Percentiles rank a stretch among this genome's conserved stretches.
These are phyloP conservation scores for Alnus rubra DNA, from an alignment of 306 rosid species.

Conservation along the genomic window DNA sequence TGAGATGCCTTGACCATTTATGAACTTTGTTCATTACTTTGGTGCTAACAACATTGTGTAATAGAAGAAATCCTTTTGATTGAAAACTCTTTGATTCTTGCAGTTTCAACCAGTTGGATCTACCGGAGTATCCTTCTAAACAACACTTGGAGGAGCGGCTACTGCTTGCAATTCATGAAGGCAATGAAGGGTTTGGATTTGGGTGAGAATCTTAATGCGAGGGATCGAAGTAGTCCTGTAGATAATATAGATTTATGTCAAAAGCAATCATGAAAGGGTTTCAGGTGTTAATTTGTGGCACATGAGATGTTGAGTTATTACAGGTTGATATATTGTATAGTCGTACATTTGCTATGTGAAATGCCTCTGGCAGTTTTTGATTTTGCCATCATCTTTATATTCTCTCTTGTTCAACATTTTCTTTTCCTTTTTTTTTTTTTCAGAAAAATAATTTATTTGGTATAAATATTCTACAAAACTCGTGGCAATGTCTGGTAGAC, in stretches of 20 bases:
- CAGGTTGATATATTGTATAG: constrained; percentile 82
- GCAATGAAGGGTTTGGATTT: constrained; percentile 93
- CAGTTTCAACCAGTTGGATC: constrained; percentile 98
- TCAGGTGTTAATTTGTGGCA: constrained; percentile 57
- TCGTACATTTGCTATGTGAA: constrained; percentile 61
- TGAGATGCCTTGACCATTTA: background rate
- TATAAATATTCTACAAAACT: no score
- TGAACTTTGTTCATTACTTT: background rate
- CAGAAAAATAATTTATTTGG: no score
- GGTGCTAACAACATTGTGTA: background rate
- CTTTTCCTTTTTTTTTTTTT: background rate
- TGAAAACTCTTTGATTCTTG: constrained; percentile 18
- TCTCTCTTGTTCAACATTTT: background rate
- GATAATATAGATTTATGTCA: constrained; percentile 48
- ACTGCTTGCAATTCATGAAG: constrained; percentile 94
- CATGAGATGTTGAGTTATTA: constrained; percentile 47
- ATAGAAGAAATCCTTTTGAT: background rate
- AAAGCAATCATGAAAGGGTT: constrained; percentile 42
- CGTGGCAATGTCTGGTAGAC: no score
- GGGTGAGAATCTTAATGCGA: constrained; percentile 45
- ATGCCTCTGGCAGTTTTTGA: constrained; percentile 72
- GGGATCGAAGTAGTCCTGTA: constrained; percentile 34
- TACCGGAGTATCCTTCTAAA: constrained; percentile 94
- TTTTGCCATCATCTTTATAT: constrained; percentile 17
- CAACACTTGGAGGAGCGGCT: constrained; percentile 86